Percentiles rank a stretch among this genome's conserved stretches.
phyloP scores from a whole-genome alignment of 2,329 filamentous ascomycete species.

The Lecanicillium sp. region DNA sequence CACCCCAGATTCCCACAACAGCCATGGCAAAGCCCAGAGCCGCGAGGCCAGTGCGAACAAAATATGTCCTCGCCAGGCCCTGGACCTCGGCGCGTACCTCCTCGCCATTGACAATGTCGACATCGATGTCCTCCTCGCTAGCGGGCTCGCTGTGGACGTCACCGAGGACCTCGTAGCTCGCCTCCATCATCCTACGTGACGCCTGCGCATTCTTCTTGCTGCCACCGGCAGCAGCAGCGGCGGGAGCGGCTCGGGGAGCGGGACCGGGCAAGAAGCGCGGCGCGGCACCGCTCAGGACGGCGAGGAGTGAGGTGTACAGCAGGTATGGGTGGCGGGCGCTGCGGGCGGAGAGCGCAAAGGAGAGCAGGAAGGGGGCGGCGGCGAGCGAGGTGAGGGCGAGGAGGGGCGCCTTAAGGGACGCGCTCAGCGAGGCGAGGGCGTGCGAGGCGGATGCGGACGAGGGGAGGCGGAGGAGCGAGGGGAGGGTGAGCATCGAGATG shows the following conservation, averaged over 20 bases:
- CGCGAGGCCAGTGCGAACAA: conserved; percentile 45
- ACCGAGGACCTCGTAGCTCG: conserved; percentile 63
- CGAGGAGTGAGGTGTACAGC: conserved; percentile 71
- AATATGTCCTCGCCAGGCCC: conserved; percentile 44
- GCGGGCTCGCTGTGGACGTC: conserved; percentile 42
- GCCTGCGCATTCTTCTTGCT: conserved; percentile 18
- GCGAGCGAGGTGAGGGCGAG: conserved; percentile 62
- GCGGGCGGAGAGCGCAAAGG: conserved; percentile 68
- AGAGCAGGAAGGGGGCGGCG: conserved; percentile 64
- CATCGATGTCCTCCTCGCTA: conserved; percentile 42
- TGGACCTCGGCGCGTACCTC: conserved; percentile 52
- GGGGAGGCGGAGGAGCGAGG: conserved; percentile 72
- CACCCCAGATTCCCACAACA: conserved; percentile 59
- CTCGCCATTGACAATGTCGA: conserved; percentile 49
- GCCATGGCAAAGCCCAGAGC: conserved; percentile 53
- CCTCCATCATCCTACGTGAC: conserved; percentile 49
- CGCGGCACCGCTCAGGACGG: conserved; percentile 51
- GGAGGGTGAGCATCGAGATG: conserved; percentile 68
- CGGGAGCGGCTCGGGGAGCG: conserved; percentile 17
- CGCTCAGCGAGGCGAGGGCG: conserved; percentile 61
- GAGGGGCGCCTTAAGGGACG: conserved; percentile 56
- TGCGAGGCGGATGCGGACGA: conserved; percentile 64
- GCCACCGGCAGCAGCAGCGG: conserved; percentile 16
- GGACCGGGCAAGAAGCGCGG: conserved; percentile 37
- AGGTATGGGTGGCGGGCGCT: conserved; percentile 80